A percentile compares a stretch with the other conserved stretches of the same genome.
Evolutionary conservation across 495 filamentous ascomycete species (phyloP).

Genomic region (Podospora appendiculata): DNA sequence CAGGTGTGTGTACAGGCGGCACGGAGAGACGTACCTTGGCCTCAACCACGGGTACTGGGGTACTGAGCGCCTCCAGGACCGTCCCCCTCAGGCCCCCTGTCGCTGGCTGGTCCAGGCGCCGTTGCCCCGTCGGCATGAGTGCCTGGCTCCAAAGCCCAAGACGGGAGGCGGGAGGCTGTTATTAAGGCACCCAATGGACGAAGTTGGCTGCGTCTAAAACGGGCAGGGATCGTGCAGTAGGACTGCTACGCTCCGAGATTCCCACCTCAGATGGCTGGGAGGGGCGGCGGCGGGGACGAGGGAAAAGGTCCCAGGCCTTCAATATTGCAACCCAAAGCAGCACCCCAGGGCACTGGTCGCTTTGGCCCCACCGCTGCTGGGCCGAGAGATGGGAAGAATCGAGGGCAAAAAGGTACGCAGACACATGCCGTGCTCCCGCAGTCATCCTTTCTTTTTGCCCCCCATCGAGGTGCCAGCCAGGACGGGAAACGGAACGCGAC

Average conservation of each 20-base stretch:
- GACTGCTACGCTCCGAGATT: conserved; percentile 1
- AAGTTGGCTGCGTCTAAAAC: conserved; percentile 11
- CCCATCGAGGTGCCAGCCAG: too few species aligned
- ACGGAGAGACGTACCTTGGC: conserved; percentile 1
- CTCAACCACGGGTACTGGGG: too few species aligned
- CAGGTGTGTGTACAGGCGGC: conserved; percentile 13
- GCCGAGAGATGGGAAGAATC: too few species aligned
- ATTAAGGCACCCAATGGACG: conserved; percentile 11
- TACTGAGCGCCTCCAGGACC: background rate
- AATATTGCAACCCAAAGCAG: conserved; percentile 15
- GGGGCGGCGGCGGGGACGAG: background rate
- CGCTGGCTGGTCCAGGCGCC: conserved; percentile 4
- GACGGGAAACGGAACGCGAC: too few species aligned
- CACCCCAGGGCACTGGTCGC: conserved; percentile 1
- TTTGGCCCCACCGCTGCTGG: background rate
- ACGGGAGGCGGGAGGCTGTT: conserved; percentile 5
- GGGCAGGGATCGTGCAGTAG: conserved; percentile 9
- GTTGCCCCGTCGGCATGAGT: conserved; percentile 5
- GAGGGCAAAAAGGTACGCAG: conserved; percentile 7
- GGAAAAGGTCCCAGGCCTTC: conserved; percentile 3
- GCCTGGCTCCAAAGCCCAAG: conserved; percentile 6
- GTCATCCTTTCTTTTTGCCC: background rate
- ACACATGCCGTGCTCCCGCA: conserved; percentile 8
- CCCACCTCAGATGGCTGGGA: conserved; percentile 9
- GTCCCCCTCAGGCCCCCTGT: conserved; percentile 3